Evolutionary conservation across 1,284 basidiomycete genomes (phyloP), one percentile per base, ranked within the genome.

Genomic region (Sutorius eximius): DNA sequence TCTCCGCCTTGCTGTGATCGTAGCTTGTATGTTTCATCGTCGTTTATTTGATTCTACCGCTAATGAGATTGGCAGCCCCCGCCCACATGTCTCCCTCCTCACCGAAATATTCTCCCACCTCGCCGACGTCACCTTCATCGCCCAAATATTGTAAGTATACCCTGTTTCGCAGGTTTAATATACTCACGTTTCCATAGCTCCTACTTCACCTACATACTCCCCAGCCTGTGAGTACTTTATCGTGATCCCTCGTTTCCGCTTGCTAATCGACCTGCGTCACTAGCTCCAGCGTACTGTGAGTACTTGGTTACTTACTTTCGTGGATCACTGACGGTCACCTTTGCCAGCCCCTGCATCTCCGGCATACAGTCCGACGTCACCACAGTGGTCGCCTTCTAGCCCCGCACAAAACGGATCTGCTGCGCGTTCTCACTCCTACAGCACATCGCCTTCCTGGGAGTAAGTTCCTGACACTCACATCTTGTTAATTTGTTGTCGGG

Each of bases 21-120:
- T 71, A 81, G 87, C 88, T 58, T 88, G 84, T 83, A 70, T 71
- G 83, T 79, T 13, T 12, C 34, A 49, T 40, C 10, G 34, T 45
- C 33, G 4, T 38, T 30, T 44, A 37, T 37, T 18, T 18, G 37
- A 29, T 36, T 55, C 51, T 34, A 34, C 59, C 20, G 59, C 52
- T 59, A 12, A 61, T 40, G 6, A 52, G 52, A 38, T 57, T 57
- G 56, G 37, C 62, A 82, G 83, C 89, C 55, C 84, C 89, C 24
- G 81, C 82, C 18, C 86, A 91, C 56, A 85, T 89, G 78, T 92
- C 89, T 29, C 90, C 92, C 0, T 83, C 91, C 7, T 92, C 89
- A 36, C 92, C 91, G 3, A 87, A 87, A 67, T 93, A 93, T 71
- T 93, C 91, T 29, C 89, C 90, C 7, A 91, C 89, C 0, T 91